phyloP scores from a whole-genome alignment of 768 basidiomycete species.

The Termitomyces sp. region DNA sequence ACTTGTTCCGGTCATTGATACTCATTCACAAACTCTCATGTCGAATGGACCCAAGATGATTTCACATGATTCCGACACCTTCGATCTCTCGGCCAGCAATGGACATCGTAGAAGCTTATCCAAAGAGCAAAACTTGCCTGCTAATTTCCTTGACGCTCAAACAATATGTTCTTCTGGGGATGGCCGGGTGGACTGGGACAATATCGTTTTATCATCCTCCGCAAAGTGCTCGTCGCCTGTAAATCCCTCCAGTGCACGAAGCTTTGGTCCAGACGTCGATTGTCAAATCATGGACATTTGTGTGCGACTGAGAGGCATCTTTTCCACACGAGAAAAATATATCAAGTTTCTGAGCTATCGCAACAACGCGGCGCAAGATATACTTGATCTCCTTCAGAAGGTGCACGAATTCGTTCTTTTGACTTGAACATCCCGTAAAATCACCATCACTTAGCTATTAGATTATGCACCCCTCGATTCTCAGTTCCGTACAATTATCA shows the following conservation, averaged over 20 bases:
- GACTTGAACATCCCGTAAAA: background rate
- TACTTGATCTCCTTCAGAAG: background rate
- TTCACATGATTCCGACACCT: background rate
- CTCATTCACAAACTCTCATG: background rate
- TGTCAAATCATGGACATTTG: background rate
- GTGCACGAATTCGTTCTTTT: background rate
- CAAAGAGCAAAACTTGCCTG: background rate
- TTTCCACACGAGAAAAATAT: background rate
- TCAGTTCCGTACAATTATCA: conserved; percentile 6
- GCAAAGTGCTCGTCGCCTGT: background rate
- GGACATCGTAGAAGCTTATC: background rate
- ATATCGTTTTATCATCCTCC: background rate
- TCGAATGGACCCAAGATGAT: background rate
- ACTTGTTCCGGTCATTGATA: background rate
- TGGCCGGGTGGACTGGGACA: background rate
- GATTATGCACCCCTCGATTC: conserved; percentile 11
- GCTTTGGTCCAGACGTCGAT: background rate
- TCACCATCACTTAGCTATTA: conserved; percentile 6
- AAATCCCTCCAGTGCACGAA: background rate
- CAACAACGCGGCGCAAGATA: background rate
- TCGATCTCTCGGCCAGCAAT: background rate
- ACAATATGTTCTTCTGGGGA: background rate
- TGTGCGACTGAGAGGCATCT: background rate
- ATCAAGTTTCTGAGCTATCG: background rate
- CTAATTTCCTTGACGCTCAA: background rate